Percentiles rank a stretch among this genome's conserved stretches.
Conservation (phyloP, 306 rosid genomes). For the Hippophae gyantsensis region DNA sequence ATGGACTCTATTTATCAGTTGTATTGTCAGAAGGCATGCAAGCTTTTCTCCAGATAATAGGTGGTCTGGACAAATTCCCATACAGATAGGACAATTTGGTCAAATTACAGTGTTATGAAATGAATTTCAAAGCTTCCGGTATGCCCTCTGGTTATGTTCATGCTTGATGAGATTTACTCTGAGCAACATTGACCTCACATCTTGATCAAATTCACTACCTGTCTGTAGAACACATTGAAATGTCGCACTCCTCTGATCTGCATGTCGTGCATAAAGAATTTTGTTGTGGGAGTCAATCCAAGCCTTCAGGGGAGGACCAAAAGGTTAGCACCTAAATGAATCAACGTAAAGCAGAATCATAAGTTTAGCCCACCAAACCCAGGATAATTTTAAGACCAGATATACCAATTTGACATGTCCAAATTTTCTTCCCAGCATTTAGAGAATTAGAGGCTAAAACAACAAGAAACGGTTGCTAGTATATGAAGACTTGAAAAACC, state of each 20-base stretch:
- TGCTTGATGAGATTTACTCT: constrained; percentile 87
- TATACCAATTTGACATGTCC: too few relatives aligned
- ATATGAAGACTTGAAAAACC: too few relatives aligned
- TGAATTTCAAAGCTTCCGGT: constrained; percentile 54
- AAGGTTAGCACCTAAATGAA: constrained; percentile 1
- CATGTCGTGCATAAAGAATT: constrained; percentile 89
- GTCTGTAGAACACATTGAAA: constrained; percentile 87
- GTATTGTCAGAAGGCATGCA: too few relatives aligned
- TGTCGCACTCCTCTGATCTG: constrained; percentile 93
- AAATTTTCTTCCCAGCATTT: not conserved
- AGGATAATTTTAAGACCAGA: too few relatives aligned
- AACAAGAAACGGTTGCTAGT: too few relatives aligned
- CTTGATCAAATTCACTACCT: constrained; percentile 74
- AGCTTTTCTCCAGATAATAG: too few relatives aligned
- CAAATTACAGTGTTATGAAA: constrained; percentile 11
- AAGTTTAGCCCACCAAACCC: not conserved
- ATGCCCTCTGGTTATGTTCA: constrained; percentile 50
- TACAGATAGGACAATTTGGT: not conserved
- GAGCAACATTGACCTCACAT: constrained; percentile 78
- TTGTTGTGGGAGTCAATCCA: constrained; percentile 97
- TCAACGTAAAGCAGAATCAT: not conserved
- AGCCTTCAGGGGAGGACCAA: constrained; percentile 51
- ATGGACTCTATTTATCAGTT: too few relatives aligned
- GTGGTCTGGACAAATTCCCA: too few relatives aligned
- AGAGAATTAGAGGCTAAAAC: too few relatives aligned